Base-by-base conservation (phyloP, 805 yeast genomes). In the Tetrapisispora phaffii region DNA sequence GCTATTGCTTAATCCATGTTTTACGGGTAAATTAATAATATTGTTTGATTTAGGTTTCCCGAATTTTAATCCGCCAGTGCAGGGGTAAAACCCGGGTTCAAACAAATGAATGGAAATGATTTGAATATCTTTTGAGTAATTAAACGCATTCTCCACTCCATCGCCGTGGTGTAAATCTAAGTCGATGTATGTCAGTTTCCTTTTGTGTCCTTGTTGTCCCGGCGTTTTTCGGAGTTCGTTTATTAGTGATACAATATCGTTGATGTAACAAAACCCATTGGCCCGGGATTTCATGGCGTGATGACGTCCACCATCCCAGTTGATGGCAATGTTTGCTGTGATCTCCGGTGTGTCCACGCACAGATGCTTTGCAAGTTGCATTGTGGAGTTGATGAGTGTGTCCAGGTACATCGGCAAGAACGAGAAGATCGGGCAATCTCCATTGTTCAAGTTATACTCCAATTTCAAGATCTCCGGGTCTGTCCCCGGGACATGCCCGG, bases 261-360 rank as follows among this genome's bases (percentile, higher is more conserved):
- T 83, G 2, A 81, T 65, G 54, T 83, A 83, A 55, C 93, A 83
- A 55, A 79, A 83, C 2, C 90, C 90, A 10, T 82, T 70, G 1
- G 85, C 84, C 29, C 55, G 64, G 0, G 70, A 53, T 50, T 72
- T 73, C 38, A 63, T 67, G 4, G 80, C 79, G 60, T 83, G 93
- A 56, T 83, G 93, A 40, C 89, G 62, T 1, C 93, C 94, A 7
- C 94, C 94, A 54, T 77, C 75, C 88, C 88, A 84, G 55, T 82
- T 82, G 38, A 84, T 68, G 1, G 74, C 79, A 1, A 76, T 62
- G 9, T 36, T 23, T 7, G 24, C 24, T 8, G 16, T 79, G 1
- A 76, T 62, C 8, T 23, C n/a, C 7, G 24, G 23, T 15, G 16
- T 23, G 15, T 23, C 39, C 7, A 16, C 21, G 16, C 28, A 15